Percentiles rank a stretch among this genome's conserved stretches.
Conservation (phyloP, 2,329 filamentous ascomycete species). For the Penicillium glabrum region DNA sequence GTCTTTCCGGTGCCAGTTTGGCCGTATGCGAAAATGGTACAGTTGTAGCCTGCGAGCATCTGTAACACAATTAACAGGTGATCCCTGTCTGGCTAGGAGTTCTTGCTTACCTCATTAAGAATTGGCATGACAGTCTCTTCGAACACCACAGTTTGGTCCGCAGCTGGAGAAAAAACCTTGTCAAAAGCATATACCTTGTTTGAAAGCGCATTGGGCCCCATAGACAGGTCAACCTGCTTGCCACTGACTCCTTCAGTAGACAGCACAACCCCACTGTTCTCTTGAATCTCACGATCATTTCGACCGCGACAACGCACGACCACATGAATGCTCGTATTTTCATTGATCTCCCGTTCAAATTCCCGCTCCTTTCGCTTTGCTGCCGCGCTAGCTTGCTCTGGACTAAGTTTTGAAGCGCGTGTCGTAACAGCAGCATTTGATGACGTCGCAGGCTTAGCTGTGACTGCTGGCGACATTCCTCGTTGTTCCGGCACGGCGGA, state of each 20-base stretch:
- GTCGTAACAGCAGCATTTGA: constrained; percentile 43
- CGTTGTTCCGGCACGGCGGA: constrained; percentile 55
- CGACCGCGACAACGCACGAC: constrained; percentile 92
- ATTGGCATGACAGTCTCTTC: constrained; percentile 95
- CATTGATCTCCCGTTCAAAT: constrained; percentile 67
- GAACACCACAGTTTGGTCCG: constrained; percentile 90
- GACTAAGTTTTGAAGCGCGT: constrained; percentile 42
- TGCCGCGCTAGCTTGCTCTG: constrained; percentile 53
- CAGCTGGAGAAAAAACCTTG: constrained; percentile 92
- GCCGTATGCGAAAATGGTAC: constrained; percentile 97
- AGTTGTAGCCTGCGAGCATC: constrained; percentile 95
- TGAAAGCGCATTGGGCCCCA: constrained; percentile 88
- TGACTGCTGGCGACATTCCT: constrained; percentile 69
- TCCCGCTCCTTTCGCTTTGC: constrained; percentile 86
- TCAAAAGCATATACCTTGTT: constrained; percentile 98
- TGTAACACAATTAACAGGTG: constrained; percentile 36
- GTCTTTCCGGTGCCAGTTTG: constrained; percentile 98
- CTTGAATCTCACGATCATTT: constrained; percentile 86
- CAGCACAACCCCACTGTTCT: constrained; percentile 93
- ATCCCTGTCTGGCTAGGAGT: neutral
- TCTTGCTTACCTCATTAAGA: constrained; percentile 73
- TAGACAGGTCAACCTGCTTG: constrained; percentile 78
- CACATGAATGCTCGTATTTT: constrained; percentile 97
- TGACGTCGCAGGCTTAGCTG: constrained; percentile 41
- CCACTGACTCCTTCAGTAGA: constrained; percentile 85